Evolutionary conservation across 495 filamentous ascomycete species (phyloP), one percentile per base, ranked within the genome.

Genomic region (Penicillium ucsense): DNA sequence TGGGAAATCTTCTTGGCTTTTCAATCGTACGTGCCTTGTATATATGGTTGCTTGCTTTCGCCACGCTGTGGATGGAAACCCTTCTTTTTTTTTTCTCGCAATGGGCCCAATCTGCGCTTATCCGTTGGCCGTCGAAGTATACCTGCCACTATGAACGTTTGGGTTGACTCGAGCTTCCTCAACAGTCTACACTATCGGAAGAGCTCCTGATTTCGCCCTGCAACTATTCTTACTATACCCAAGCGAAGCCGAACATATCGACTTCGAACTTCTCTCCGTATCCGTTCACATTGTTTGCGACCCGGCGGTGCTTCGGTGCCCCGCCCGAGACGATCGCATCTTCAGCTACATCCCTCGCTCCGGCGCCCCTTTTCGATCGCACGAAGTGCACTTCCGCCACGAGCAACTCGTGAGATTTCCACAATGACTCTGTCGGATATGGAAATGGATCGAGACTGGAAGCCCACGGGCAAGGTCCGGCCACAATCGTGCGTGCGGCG

Each of bases 401-500:
- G 45, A 29, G 20, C 3, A 33, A 8, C 28, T 9, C 8, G 20
- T 20, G 29, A 36, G 11, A 20, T 44, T 39, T 49, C 29, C 37
- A 47, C 39, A 48, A 55, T 12, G 58, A 68, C 45, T 8, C 76
- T 78, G 74, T 73, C 83, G 40, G 82, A 86, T 63, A 71, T 76
- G 51, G 83, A 86, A 47, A 71, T 76, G 51, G 83, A 86, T 45
- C 76, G 75, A 53, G 83, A 83, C 62, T 89, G 84, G 83, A 84
- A 87, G 75, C 84, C 86, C 12, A 35, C 43, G 8, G 43, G 43
- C 35, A 86, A 72, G 63, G 74, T 73, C 54, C 82, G 83, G 38
- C 86, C 86, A 44, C 85, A 90, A 73, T 91, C 87, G 87, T 91
- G 70, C 67, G 86, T 80, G 9, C n/a, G 11, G 40, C 42, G 42